phyloP scores from a whole-genome alignment of 2,329 filamentous ascomycete species.

The Mycosphaerelloides madeirae region DNA sequence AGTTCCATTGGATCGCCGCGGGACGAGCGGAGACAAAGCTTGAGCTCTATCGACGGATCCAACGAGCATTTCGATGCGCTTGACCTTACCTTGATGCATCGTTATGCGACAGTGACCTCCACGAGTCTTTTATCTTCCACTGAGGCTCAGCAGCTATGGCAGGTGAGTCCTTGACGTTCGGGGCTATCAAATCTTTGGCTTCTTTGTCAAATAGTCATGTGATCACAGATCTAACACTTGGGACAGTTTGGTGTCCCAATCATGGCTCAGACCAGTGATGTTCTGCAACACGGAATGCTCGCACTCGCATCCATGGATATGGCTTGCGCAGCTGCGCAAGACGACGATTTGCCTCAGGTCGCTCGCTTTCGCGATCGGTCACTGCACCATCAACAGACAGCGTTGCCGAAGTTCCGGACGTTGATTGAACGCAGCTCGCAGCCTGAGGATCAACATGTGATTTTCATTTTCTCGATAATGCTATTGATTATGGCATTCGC shows the following conservation, averaged over 20 bases:
- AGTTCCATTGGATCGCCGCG: too few species aligned
- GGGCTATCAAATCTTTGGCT: neutral
- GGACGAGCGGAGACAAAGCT: too few species aligned
- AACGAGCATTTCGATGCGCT: constrained; percentile 21
- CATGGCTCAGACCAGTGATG: constrained; percentile 13
- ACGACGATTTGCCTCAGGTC: constrained; percentile 6
- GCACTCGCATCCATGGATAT: constrained; percentile 26
- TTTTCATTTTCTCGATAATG: constrained; percentile 25
- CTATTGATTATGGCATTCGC: constrained; percentile 26
- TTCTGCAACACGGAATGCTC: constrained; percentile 28
- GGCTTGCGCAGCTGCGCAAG: constrained; percentile 11
- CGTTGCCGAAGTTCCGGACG: constrained; percentile 23
- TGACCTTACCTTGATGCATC: constrained; percentile 27
- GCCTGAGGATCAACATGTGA: constrained; percentile 13
- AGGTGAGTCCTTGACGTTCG: too few species aligned
- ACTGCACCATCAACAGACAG: constrained; percentile 26
- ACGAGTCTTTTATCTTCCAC: constrained; percentile 15
- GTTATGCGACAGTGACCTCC: constrained; percentile 25
- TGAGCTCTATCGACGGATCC: too few species aligned
- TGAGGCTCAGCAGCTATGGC: constrained; percentile 24
- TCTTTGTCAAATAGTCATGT: too few species aligned
- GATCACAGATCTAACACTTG: neutral
- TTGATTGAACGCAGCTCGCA: constrained; percentile 11
- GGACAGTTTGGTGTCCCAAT: constrained; percentile 9
- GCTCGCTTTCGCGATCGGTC: constrained; percentile 23